These are phyloP conservation scores for Talaromyces pinophilus DNA, from an alignment of 2,329 filamentous ascomycete species.

Conservation along the genomic window DNA sequence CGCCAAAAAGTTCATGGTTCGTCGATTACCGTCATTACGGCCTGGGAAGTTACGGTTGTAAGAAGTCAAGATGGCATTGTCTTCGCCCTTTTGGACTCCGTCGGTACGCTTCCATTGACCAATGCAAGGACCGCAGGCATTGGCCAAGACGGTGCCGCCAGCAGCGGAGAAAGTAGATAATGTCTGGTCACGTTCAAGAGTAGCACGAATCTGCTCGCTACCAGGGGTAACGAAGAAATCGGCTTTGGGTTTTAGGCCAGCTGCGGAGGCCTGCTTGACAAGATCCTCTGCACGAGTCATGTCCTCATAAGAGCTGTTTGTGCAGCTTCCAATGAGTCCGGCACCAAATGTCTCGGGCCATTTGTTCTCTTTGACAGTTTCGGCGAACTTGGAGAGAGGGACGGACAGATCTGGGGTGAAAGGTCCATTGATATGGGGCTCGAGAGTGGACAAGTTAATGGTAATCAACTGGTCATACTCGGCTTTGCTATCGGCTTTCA, in stretches of 20 bases:
- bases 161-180: conserved; percentile 82
- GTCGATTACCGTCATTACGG: conserved; percentile 93
- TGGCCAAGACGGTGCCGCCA: conserved; percentile 86
- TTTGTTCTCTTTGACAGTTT: conserved; percentile 75
- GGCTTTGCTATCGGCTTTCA: conserved; percentile 76
- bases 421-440: conserved; percentile 95
- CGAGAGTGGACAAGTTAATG: conserved; percentile 84
- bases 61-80: conserved; percentile 92
- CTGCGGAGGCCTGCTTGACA: conserved; percentile 84
- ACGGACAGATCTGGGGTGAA: conserved; percentile 96
- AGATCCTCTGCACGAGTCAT: conserved; percentile 95
- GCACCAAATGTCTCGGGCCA: conserved; percentile 93
- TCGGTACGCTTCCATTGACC: conserved; percentile 95
- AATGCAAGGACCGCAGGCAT: conserved; percentile 92
- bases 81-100: conserved; percentile 76
- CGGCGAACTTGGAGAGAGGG: conserved; percentile 84
- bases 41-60: conserved; percentile 99
- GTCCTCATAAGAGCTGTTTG: conserved; percentile 97
- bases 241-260: conserved; percentile 84
- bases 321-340: conserved; percentile 95
- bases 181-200: conserved; percentile 83
- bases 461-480: conserved; percentile 89
- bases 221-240: conserved; percentile 97
- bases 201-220: conserved; percentile 94
- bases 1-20: conserved; percentile 98